Evolutionary conservation across 306 rosid genomes (phyloP), one percentile per base, ranked within the genome.

Genomic region (Pyrus bretschneideri): DNA sequence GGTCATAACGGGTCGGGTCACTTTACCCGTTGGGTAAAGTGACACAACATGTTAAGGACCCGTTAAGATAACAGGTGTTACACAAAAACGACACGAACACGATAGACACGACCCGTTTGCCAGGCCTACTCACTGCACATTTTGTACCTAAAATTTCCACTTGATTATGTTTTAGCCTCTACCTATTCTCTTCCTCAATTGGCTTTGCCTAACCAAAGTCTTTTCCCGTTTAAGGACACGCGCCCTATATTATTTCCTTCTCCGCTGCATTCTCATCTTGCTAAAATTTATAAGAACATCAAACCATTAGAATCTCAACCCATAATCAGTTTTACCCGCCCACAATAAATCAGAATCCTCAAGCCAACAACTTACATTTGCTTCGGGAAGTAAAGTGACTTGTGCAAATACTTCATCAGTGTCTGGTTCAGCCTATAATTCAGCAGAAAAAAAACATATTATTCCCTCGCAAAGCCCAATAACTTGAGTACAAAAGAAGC

Each of bases 371-470:
- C 89, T 82, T 75, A 90, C 99, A 71, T 82, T 84, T 15, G 71
- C 51, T 68, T 88, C 96, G 0, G 97, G 98, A 70, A 92, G 74
- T 73, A 95, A 81, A 35, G 90, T 92, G 33, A 95, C 81, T 70
- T 90, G 97, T 27, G 97, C 97, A 86, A 87, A 92, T 21, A 92
- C 98, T 88, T 95, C 98, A 70, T 95, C 97, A 0, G 97, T 90
- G 55, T 92, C 98, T 0, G 96, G 88, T 81, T 92, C 98, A 66
- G 98, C 98, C 98, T 95, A 77, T 64, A 86, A 64, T 25, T 44
- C 18, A 64, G 31, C 18, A 11, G 33, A 25, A 76, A 52, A 52
- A 6, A 19, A 74, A 27, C 4, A 27, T 25, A 76, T 70, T 4
- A 66, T 61, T 79, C 64, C 66, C 54, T 70, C 7, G 21, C 69